phyloP scores from a whole-genome alignment of 106 monocot genomes.

The Phalaenopsis equestris region DNA sequence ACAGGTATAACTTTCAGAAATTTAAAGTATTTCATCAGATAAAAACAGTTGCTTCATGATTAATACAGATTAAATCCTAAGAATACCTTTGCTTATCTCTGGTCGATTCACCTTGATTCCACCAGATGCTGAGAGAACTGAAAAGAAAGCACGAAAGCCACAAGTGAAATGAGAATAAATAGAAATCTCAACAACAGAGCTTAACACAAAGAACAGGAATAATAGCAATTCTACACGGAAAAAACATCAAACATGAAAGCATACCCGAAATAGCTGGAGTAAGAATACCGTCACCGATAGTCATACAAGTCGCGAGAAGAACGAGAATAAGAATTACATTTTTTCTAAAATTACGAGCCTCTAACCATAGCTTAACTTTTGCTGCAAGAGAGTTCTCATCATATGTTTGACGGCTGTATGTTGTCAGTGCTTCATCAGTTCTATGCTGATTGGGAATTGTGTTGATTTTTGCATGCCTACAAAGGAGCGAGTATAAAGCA shows the following conservation, averaged over 20 bases:
- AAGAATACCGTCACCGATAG: slow-evolving; percentile 65
- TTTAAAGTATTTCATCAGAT: neutral
- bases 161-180: neutral
- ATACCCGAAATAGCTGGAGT: slow-evolving; percentile 65
- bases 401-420: slow-evolving; percentile 41
- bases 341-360: slow-evolving; percentile 37
- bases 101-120: slow-evolving; percentile 55
- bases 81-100: slow-evolving; percentile 39
- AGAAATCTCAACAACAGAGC: too few relatives aligned
- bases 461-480: slow-evolving; percentile 58
- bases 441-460: slow-evolving; percentile 64
- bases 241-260: neutral
- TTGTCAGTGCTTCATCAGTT: slow-evolving; percentile 59
- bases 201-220: too few relatives aligned
- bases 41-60: neutral
- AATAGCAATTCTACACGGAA: too few relatives aligned
- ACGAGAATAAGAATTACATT: slow-evolving; percentile 57
- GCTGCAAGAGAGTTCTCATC: slow-evolving; percentile 49
- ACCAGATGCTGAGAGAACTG: slow-evolving; percentile 69
- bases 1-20: neutral
- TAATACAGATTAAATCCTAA: neutral
- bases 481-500: slow-evolving; percentile 61
- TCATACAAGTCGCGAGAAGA: slow-evolving; percentile 59
- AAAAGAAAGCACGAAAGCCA: neutral
- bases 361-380: slow-evolving; percentile 48